Evolutionary conservation across 1,284 basidiomycete genomes (phyloP), one percentile per base, ranked within the genome.

Genomic region (Melampsora medusae): DNA sequence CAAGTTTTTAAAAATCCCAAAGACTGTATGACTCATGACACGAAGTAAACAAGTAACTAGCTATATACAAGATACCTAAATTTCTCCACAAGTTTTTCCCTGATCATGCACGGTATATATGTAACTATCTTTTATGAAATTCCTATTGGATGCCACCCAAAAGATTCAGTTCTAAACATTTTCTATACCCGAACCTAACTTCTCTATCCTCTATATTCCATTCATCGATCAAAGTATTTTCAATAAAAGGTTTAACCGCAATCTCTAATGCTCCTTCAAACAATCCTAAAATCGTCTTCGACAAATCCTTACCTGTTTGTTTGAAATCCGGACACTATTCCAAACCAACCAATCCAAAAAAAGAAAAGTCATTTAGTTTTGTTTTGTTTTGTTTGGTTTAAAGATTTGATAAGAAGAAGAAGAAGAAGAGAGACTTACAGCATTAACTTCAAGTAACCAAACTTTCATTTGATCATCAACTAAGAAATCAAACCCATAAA

Each of bases 381-480:
- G 17, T 12, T 28, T 25, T 0, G 9, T 4, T 56, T 56, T 1
- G 53, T 22, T n/a, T 22, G 53, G 28, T 28, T 28, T 28, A 28
- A 28, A 46, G 42, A 46, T 46, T 46, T 38, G 7, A 38, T 7
- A 38, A 38, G 42, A 46, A 16, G 42, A 14, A 46, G 14, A 42
- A 42, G 28, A 61, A 28, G 64, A 38, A 50, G 19, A 71, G 5
- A 17, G 38, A 25, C 25, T 28, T 46, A 71, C 69, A 19, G 69
- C 60, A 48, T 71, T 71, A 59, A 71, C 35, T 19, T 71, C 69
- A 10, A 71, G 31, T 33, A 71, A 61, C 69, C 69, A 71, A 61
- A 64, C 69, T 35, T 71, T 64, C 16, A 71, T 38, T 35, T 33
- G 4, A 4, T 61, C 35, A 28, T 71, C 69, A 48, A 71, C 28